Percentiles rank a stretch among this genome's conserved stretches.
Evolutionary conservation across 371 early-diverging fungal species (phyloP).

Genomic region (Mortierella sp.): DNA sequence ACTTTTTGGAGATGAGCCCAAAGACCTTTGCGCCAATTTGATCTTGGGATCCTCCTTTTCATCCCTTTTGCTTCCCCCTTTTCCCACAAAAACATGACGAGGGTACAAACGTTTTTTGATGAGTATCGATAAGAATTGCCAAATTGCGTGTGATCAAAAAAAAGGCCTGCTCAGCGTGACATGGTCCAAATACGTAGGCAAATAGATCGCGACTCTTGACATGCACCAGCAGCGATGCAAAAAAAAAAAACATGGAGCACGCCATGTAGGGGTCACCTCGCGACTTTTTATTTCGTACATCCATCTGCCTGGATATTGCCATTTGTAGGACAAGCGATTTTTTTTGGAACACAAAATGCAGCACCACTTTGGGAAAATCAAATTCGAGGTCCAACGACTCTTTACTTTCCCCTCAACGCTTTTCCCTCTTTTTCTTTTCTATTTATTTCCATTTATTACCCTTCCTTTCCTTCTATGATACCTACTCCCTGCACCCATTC

Average conservation of each 20-base stretch:
- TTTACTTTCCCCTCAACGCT: not conserved
- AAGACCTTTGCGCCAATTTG: no score
- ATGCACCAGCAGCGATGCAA: slow-evolving; percentile 1
- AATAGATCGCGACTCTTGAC: not conserved
- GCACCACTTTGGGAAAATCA: not conserved
- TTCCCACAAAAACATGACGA: no score
- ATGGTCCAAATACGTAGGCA: no score
- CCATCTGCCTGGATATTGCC: not conserved
- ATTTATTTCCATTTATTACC: not conserved
- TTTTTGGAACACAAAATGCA: not conserved
- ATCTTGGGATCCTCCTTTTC: no score
- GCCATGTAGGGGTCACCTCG: not conserved
- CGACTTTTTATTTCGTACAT: not conserved
- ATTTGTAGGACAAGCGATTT: not conserved
- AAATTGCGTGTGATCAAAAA: not conserved
- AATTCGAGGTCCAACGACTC: not conserved
- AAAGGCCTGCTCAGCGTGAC: not conserved
- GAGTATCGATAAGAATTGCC: not conserved
- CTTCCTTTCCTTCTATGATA: not conserved
- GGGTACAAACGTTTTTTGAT: not conserved
- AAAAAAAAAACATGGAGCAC: not conserved
- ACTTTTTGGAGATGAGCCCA: no score
- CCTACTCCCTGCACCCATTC: no score
- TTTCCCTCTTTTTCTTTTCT: not conserved
- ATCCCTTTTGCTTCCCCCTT: not conserved